Evolutionary conservation across 192 early-diverging fungal genomes (phyloP), one percentile per base, ranked within the genome.

Genomic region (Globomyces pollinis-pini): DNA sequence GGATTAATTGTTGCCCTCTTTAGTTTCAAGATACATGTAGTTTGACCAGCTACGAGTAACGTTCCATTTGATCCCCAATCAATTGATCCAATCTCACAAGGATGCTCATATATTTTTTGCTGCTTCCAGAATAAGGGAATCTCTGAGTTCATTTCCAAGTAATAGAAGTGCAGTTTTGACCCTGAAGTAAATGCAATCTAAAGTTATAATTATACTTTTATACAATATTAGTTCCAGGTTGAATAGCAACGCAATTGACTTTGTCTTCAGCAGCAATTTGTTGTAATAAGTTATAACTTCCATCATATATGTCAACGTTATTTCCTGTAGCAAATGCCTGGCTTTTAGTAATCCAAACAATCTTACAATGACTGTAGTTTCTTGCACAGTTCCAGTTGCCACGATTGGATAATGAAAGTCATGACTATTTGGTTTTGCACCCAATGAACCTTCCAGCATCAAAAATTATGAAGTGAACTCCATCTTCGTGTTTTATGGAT

Each of bases 21-120:
- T 36, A 2, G 7, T 35, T 55, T 23, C 34, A 55, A 55, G 23
- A 35, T 11, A 18, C 18, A 38, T 18, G 9, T 28, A 35, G 30
- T 55, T 55, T 35, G 29, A 18, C 29, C 23, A 0, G 6, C 12
- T 26, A 57, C 20, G 16, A 26, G 5, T 42, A 20, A 47, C 23
- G 6, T 3, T 33, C 53, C 53, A 55, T 55, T 55, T 41, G 21
- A 20, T 20, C 23, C 53, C 53, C 53, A 55, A n/a, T 55, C 53
- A 21, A 55, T 20, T 16, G 53, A 55, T 23, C 33, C 33, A 12
- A 47, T 47, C 24, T 47, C 44, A 5, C 4, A 47, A 28, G 23
- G 23, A 21, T 4, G 9, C 28, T 21, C 21, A 7, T 26, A 20
- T 26, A 47, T n/a, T 47, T 47, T 26, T 4, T 26, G 6, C 28